Conservation (phyloP, 257 asterid species). For the Penstemon eatonii region DNA sequence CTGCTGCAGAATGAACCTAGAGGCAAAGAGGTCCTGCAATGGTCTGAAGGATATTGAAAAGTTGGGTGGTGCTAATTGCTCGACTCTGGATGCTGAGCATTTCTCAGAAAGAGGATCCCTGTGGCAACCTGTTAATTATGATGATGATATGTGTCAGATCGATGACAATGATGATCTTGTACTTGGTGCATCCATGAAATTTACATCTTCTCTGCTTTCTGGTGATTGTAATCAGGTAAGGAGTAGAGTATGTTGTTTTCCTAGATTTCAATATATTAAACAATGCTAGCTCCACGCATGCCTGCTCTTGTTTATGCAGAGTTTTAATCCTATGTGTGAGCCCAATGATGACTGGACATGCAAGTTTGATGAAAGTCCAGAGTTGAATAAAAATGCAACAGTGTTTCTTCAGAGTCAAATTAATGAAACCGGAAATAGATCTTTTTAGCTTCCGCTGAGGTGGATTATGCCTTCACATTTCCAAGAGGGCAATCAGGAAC, state of each 20-base stretch:
- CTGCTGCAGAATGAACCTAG: conserved; percentile 63
- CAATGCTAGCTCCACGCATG: conserved; percentile 23
- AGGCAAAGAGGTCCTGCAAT: conserved; percentile 53
- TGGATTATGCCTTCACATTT: conserved; percentile 66
- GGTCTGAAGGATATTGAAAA: conserved; percentile 64
- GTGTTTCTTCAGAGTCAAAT: conserved; percentile 46
- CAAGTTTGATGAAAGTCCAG: conserved; percentile 80
- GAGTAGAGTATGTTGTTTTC: conserved; percentile 25
- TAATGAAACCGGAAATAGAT: conserved; percentile 41
- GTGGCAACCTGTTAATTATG: conserved; percentile 72
- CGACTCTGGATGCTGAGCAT: conserved; percentile 52
- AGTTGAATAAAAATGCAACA: conserved; percentile 43
- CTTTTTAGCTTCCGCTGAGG: conserved; percentile 46
- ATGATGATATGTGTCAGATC: conserved; percentile 88
- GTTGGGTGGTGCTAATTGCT: conserved; percentile 50
- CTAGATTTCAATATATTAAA: not conserved
- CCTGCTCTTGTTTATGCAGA: conserved; percentile 45
- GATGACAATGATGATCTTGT: conserved; percentile 66
- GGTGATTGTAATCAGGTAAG: conserved; percentile 70
- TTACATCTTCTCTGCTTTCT: conserved; percentile 46
- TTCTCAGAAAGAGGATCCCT: conserved; percentile 49
- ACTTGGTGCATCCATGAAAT: conserved; percentile 61
- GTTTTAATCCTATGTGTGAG: conserved; percentile 89
- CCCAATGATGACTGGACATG: conserved; percentile 77
- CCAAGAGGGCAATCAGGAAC: conserved; percentile 54